Evolutionary conservation across 2,329 filamentous ascomycete species (phyloP).

Genomic region (Ilyonectria destructans): DNA sequence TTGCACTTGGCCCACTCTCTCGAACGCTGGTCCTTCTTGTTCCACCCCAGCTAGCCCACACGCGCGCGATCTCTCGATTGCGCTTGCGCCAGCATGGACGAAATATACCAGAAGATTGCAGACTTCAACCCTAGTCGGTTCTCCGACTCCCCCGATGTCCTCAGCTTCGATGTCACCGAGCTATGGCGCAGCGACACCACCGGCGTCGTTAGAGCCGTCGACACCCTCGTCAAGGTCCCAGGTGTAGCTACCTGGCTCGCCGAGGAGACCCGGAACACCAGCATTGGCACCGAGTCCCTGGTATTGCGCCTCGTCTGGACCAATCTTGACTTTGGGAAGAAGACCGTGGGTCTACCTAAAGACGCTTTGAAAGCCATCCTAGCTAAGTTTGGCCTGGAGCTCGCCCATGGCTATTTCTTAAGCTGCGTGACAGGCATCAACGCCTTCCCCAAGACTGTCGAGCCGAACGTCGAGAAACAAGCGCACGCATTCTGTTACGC

Average conservation of each 20-base stretch:
- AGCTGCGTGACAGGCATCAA: slow-evolving; percentile 55
- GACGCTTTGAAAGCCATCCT: slow-evolving; percentile 41
- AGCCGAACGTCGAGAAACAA: slow-evolving; percentile 29
- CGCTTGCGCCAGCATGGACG: slow-evolving; percentile 47
- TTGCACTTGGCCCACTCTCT: not conserved
- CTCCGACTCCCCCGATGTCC: slow-evolving; percentile 32
- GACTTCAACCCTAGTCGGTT: slow-evolving; percentile 44
- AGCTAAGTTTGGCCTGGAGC: slow-evolving; percentile 48
- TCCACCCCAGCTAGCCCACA: not conserved
- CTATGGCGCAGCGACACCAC: slow-evolving; percentile 49
- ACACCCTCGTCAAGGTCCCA: slow-evolving; percentile 26
- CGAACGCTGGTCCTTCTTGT: not conserved
- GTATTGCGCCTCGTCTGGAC: slow-evolving; percentile 52
- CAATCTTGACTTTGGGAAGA: slow-evolving; percentile 41
- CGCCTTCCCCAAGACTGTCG: slow-evolving; percentile 39
- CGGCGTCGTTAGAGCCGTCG: slow-evolving; percentile 34
- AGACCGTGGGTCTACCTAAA: slow-evolving; percentile 47
- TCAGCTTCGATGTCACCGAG: slow-evolving; percentile 49
- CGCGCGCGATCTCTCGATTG: not conserved
- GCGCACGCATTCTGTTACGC: slow-evolving; percentile 56
- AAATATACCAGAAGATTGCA: slow-evolving; percentile 52
- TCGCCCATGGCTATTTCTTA: slow-evolving; percentile 54
- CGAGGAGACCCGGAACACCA: slow-evolving; percentile 34
- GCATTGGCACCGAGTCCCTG: slow-evolving; percentile 41
- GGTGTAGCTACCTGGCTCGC: slow-evolving; percentile 44